Base-by-base conservation (phyloP, 805 yeast species). In the Danielozyma ontarioensis region DNA sequence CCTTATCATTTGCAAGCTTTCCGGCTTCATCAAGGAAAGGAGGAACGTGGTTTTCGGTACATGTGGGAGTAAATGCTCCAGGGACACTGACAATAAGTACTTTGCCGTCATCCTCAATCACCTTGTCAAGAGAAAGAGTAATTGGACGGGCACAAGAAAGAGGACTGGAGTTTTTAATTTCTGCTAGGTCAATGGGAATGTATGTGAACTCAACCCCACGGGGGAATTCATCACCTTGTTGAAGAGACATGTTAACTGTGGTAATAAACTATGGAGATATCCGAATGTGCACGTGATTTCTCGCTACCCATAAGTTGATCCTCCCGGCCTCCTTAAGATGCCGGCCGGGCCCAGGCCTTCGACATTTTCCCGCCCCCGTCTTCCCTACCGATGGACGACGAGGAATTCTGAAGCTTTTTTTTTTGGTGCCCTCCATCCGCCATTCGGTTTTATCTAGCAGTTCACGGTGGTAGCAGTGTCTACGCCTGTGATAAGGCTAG, bases 1-100 rank as follows among this genome's bases (percentile, higher is more conserved):
- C 48, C 39, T 59, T 48, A 18, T 48, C 45, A 36, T 50, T 50
- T 37, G 46, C 48, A 42, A 66, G 51, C 17, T 50, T 34, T 13
- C 41, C 44, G 45, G 62, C 50, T 39, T 62, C 45, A 31, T 37
- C 36, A 41, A 66, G 51, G 42, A 47, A 55, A 13, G 61, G 64
- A 4, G 72, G 72, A 29, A 66, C 53, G 48, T 66, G 72, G 43
- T 58, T 53, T 41, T 62, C 71, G 16, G 70, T 64, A 39, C 72
- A 66, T 2, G 67, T 53, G n/a, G 71, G 70, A 6, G 70, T 62
- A 48, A 64, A 64, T 2, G 69, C 67, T 17, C 68, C 70, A 5
- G 72, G 72, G 18, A 64, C 68, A 8, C 68, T 46, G 14, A 66
- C 65, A 29, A 64, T 42, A 30, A 63, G 45, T 4, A 61, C 47